Conservation (phyloP, 1,284 basidiomycete genomes). For the Ustilago nuda region DNA sequence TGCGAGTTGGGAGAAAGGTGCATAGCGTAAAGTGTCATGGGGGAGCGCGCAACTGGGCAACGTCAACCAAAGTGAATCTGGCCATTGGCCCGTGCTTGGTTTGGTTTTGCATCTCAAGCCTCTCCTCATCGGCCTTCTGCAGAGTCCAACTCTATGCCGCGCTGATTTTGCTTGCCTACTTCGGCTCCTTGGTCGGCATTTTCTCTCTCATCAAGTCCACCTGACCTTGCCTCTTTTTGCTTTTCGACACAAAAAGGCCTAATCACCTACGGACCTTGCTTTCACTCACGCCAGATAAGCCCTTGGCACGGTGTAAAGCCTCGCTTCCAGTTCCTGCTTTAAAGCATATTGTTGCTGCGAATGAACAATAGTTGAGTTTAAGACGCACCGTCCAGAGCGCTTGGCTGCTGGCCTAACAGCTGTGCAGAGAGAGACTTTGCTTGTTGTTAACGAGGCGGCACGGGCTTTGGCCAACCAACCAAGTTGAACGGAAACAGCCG, state of each 20-base stretch:
- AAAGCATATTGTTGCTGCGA: background rate
- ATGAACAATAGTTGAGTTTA: background rate
- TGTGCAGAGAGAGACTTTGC: background rate
- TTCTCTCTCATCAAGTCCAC: background rate
- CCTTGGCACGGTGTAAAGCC: background rate
- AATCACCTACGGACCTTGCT: background rate
- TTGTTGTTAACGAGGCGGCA: background rate
- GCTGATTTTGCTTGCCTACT: background rate
- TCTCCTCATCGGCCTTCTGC: constrained; percentile 6
- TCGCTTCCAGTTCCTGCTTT: background rate
- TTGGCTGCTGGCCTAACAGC: background rate
- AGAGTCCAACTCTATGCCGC: constrained; percentile 6
- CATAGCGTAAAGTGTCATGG: background rate
- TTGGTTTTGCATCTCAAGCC: constrained; percentile 1
- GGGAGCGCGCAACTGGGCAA: background rate
- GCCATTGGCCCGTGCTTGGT: constrained; percentile 17
- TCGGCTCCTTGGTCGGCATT: constrained; percentile 15
- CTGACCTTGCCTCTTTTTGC: constrained; percentile 16
- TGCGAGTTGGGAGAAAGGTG: background rate
- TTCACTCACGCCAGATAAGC: constrained; percentile 9
- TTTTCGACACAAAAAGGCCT: constrained; percentile 5
- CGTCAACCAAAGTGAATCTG: background rate
- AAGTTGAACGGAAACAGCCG: background rate
- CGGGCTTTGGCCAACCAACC: too few relatives aligned
- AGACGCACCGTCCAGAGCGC: too few relatives aligned